Evolutionary conservation across 2,329 filamentous ascomycete species (phyloP).

Genomic region (Dryadomyces quercus-mongolicae): DNA sequence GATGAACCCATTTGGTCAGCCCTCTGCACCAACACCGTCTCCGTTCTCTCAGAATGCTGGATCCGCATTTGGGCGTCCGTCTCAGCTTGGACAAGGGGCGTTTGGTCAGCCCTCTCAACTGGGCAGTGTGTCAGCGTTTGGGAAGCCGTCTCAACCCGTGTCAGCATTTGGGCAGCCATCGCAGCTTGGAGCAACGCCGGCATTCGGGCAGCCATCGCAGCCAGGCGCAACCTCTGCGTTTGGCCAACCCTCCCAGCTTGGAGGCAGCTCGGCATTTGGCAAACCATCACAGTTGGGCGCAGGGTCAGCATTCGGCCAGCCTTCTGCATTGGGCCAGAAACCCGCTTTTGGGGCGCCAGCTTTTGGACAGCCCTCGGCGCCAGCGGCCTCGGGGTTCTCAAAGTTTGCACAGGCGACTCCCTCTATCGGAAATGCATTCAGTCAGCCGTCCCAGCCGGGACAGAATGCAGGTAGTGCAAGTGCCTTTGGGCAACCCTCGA

Average conservation of each 20-base stretch:
- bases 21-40: slow-evolving; percentile 29
- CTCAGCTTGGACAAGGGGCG: slow-evolving; percentile 13
- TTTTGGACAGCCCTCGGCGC: slow-evolving; percentile 22
- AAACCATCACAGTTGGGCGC: slow-evolving; percentile 18
- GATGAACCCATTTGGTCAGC: slow-evolving; percentile 28
- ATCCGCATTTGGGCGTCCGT: slow-evolving; percentile 19
- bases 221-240: slow-evolving; percentile 18
- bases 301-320: slow-evolving; percentile 8
- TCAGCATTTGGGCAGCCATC: slow-evolving; percentile 26
- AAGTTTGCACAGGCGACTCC: slow-evolving; percentile 16
- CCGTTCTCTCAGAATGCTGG: slow-evolving; percentile 14
- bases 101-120: slow-evolving; percentile 21
- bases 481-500: slow-evolving; percentile 19
- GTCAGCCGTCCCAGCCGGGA: neutral
- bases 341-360: slow-evolving; percentile 17
- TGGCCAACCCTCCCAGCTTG: slow-evolving; percentile 22
- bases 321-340: slow-evolving; percentile 12
- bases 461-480: slow-evolving; percentile 8
- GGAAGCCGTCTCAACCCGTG: slow-evolving; percentile 18
- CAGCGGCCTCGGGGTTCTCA: slow-evolving; percentile 13
- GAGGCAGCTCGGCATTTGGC: slow-evolving; percentile 15
- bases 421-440: slow-evolving; percentile 15
- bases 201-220: slow-evolving; percentile 20
- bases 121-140: slow-evolving; percentile 24
- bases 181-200: slow-evolving; percentile 12